Evolutionary conservation across 306 rosid genomes (phyloP), one percentile per base, ranked within the genome.

Genomic region (Prunus dulcis): DNA sequence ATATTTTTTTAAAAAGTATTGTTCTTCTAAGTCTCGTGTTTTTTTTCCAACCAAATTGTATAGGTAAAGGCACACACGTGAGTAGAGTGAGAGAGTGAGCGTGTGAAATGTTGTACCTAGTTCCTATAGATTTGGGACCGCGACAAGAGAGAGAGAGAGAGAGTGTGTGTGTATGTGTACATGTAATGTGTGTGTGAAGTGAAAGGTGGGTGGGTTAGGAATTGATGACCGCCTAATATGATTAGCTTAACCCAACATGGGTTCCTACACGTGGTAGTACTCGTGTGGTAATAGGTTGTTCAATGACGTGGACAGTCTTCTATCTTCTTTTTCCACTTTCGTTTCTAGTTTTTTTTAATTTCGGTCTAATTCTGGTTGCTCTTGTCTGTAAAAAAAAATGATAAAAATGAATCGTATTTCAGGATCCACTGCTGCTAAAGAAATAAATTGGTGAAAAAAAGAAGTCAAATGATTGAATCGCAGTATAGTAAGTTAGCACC

Each of bases 241-340:
- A 80, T 83, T 76, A 86, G 8, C 45, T 68, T 72, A 78, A 81
- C 83, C 69, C 69, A 12, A 82, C 60, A 32, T 3, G 71, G 77
- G 78, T 71, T 78, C 32, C 25, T 41, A 67, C 68, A 80, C 73
- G 84, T 78, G 87, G 83, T 83, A 25, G n/a, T 11, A 19, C 51
- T 55, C 30, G 0, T 75, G 76, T 47, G 83, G 78, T 61, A 23
- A 6, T 19, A 34, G 5, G 11, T 58, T 76, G 34, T 41, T 51
- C 68, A 22, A 34, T 83, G 81, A 75, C 76, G 76, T 76, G 72
- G 71, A 49, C 43, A 46, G 3, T 34, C 13, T 78, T 74, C 22
- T 3, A 13, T 68, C 1, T 62, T 70, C 9, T 63, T 23, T 2
- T 14, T 20, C 6, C 13, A 1, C 9, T 74, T 23, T 17, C 11